A percentile compares a stretch with the other conserved stretches of the same genome.
Evolutionary conservation across 352 stramenopile genomes (phyloP).

Genomic region (Phytopythium oedochilum): DNA sequence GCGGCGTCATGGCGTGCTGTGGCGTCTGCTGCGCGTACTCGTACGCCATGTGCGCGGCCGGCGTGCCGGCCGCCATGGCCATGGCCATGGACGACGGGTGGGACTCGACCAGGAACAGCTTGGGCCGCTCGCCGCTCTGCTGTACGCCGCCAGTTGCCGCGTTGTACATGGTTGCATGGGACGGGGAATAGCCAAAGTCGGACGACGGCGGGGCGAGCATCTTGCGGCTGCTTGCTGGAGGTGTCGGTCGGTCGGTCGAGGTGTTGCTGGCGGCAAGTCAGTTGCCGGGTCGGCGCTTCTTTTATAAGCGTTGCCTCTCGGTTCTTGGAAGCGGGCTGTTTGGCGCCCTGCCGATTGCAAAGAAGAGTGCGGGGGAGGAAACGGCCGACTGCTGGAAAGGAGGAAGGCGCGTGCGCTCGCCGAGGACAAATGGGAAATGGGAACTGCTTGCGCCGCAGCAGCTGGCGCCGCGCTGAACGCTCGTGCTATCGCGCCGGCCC

Average conservation of each 20-base stretch:
- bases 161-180: slow-evolving; percentile 13
- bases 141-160: slow-evolving; percentile 22
- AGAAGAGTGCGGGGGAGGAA: not conserved
- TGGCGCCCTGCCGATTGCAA: not conserved
- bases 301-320: not conserved
- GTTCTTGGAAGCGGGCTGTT: slow-evolving; percentile 1
- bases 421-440: slow-evolving; percentile 10
- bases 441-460: slow-evolving; percentile 6
- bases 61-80: slow-evolving; percentile 8
- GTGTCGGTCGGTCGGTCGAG: not conserved
- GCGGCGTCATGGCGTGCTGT: slow-evolving; percentile 37
- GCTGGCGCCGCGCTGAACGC: slow-evolving; percentile 4
- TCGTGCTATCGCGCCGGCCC: not conserved
- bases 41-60: slow-evolving; percentile 9
- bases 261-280: slow-evolving; percentile 4
- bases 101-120: slow-evolving; percentile 42
- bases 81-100: slow-evolving; percentile 13
- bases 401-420: slow-evolving; percentile 1
- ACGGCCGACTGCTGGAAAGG: not conserved
- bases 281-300: not conserved
- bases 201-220: slow-evolving; percentile 31
- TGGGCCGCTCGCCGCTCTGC: slow-evolving; percentile 44
- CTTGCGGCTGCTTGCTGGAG: no score
- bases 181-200: slow-evolving; percentile 47
- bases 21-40: slow-evolving; percentile 30